Evolutionary conservation across 306 rosid species (phyloP), one percentile per base, ranked within the genome.

Genomic region (Begonia masoniana): DNA sequence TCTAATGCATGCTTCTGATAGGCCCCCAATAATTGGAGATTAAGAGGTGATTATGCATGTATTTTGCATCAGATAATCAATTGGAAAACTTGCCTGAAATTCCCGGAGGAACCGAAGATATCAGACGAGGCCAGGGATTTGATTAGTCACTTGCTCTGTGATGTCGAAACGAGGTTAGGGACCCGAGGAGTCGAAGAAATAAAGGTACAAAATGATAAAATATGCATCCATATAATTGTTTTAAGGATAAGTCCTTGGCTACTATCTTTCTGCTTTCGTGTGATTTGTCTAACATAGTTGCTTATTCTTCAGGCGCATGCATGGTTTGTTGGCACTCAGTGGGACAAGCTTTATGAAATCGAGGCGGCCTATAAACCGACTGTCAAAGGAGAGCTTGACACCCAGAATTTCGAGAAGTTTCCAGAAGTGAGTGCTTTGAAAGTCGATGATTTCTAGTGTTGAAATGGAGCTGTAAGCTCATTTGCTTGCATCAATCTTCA

Each of bases 381-480:
- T 7, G 96, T 92, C 55, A 68, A 58, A 42, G 94, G 99, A 66
- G 99, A 86, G 61, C 71, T 77, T 71, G 99, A 92, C 79, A 92
- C 99, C 7, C 99, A 86, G 71, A 92, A 92, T 70, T 92, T 92
- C 11, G 99, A 92, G 63, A 92, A 92, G 78, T 92, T 92, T 74
- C 93, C 93, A 36, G 96, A 92, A 43, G 99, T 92, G 76, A 81
- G 99, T 69, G 67, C 23, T 14, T 41, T 15, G 51, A 49, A 59
- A 46, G 43, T 54, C 9, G 54, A 50, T 7, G 6, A n/a, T 50
- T 17, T n/a, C 54, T 50, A 4, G 57, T 50, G 63, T 39, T 39
- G n/a, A 41, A 23, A 23, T 41, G 21, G 15, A 51, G 14, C 50
- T 50, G 13, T 31, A 14, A 15, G 49, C 41, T 12, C 10, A 41